phyloP scores from a whole-genome alignment of 352 stramenopile species.

The Phytopythium delawarense region DNA sequence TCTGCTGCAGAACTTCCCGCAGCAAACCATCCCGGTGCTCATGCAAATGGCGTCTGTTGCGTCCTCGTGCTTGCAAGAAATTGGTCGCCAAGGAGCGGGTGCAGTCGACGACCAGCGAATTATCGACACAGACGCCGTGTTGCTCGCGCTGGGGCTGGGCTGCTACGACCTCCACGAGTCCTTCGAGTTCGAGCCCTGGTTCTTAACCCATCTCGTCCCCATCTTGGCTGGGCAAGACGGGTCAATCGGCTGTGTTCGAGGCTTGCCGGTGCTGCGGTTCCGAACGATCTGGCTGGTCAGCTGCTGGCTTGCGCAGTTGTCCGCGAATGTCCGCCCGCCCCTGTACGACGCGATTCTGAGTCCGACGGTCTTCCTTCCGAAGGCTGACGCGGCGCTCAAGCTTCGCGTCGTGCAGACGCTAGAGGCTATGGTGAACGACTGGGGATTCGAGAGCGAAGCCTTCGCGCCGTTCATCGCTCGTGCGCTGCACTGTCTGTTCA shows the following conservation, averaged over 20 bases:
- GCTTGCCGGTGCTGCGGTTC: constrained; percentile 62
- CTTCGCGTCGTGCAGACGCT: constrained; percentile 73
- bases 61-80: constrained; percentile 44
- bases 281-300: constrained; percentile 85
- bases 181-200: constrained; percentile 88
- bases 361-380: constrained; percentile 24
- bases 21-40: constrained; percentile 63
- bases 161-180: constrained; percentile 86
- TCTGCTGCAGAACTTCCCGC: constrained; percentile 66
- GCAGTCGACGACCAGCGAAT: constrained; percentile 26
- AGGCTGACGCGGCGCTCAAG: constrained; percentile 59
- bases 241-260: constrained; percentile 31
- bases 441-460: constrained; percentile 68
- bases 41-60: constrained; percentile 59
- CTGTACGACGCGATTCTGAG: constrained; percentile 78
- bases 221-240: constrained; percentile 37
- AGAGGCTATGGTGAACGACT: constrained; percentile 77
- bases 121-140: constrained; percentile 71
- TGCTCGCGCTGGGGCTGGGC: constrained; percentile 74
- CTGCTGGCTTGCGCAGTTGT: constrained; percentile 83
- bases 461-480: constrained; percentile 68
- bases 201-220: constrained; percentile 65
- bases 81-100: constrained; percentile 8
- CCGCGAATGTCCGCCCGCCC: constrained; percentile 51
- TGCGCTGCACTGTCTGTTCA: constrained; percentile 57